Evolutionary conservation across 331 rosid genomes (phyloP).

Genomic region (Arachis monticola): DNA sequence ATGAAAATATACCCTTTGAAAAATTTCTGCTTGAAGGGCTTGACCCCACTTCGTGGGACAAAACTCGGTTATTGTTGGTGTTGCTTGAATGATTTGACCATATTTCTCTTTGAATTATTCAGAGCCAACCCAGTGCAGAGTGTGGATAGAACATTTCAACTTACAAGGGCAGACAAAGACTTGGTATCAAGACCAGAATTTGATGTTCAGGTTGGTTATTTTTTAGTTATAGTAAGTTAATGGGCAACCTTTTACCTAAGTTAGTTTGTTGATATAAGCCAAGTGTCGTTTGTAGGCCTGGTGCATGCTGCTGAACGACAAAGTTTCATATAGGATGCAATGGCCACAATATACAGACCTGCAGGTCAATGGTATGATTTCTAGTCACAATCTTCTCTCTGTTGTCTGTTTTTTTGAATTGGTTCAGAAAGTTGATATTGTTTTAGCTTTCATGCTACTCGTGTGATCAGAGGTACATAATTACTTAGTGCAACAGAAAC

Average conservation of each 20-base stretch:
- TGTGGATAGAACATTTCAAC: conserved; percentile 84
- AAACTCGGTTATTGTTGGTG: too few relatives aligned
- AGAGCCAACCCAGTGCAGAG: conserved; percentile 80
- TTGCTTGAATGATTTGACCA: neutral
- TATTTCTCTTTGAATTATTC: conserved; percentile 43
- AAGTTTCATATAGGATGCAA: conserved; percentile 96
- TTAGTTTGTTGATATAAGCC: conserved; percentile 40
- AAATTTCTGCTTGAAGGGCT: conserved; percentile 25
- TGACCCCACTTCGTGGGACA: neutral
- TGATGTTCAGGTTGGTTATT: conserved; percentile 84
- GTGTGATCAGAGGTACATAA: conserved; percentile 5
- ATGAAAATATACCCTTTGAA: conserved; percentile 15
- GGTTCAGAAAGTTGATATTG: conserved; percentile 13
- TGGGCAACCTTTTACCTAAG: conserved; percentile 1
- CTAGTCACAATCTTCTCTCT: neutral
- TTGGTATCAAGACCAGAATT: conserved; percentile 69
- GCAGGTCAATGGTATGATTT: conserved; percentile 84
- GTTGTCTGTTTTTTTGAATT: conserved; percentile 28
- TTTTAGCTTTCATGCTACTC: conserved; percentile 7
- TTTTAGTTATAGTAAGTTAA: conserved; percentile 18
- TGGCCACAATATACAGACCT: conserved; percentile 95
- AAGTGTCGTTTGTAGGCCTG: conserved; percentile 68
- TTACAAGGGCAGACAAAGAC: conserved; percentile 73
- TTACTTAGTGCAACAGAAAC: neutral
- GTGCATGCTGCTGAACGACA: conserved; percentile 99